phyloP scores from a whole-genome alignment of 345 rosid genomes.

The Abelmoschus esculentus region DNA sequence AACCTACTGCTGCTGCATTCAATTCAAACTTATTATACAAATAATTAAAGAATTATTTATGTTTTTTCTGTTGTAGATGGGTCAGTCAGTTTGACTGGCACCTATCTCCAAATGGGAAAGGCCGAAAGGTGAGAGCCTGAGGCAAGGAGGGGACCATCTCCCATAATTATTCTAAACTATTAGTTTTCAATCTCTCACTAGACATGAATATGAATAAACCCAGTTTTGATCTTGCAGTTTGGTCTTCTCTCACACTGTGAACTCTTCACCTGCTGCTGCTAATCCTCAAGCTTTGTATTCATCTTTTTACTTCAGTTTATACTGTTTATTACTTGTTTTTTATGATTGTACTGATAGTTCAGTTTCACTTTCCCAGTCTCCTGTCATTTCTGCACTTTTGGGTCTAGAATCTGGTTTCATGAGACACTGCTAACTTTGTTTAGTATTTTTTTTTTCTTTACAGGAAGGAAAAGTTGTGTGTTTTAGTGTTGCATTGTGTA shows the following conservation, averaged over 20 bases:
- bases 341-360: neutral
- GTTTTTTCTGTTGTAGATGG: no score
- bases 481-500: neutral
- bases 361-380: constrained; percentile 11
- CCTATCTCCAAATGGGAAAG: no score
- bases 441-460: neutral
- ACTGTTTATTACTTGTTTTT: neutral
- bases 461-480: neutral
- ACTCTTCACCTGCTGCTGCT: neutral
- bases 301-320: constrained; percentile 5
- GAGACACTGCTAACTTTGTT: neutral
- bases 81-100: no score
- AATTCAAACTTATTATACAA: no score
- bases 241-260: neutral
- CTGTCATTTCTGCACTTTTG: constrained; percentile 17
- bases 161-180: constrained; percentile 15
- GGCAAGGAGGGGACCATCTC: constrained; percentile 15
- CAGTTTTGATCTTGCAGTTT: no score
- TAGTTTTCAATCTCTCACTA: no score
- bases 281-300: neutral
- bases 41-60: no score
- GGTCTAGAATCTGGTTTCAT: neutral
- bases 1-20: no score
- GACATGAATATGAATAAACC: no score
- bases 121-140: no score